phyloP scores from a whole-genome alignment of 2,329 filamentous ascomycete genomes.

The Ascochyta koolunga region DNA sequence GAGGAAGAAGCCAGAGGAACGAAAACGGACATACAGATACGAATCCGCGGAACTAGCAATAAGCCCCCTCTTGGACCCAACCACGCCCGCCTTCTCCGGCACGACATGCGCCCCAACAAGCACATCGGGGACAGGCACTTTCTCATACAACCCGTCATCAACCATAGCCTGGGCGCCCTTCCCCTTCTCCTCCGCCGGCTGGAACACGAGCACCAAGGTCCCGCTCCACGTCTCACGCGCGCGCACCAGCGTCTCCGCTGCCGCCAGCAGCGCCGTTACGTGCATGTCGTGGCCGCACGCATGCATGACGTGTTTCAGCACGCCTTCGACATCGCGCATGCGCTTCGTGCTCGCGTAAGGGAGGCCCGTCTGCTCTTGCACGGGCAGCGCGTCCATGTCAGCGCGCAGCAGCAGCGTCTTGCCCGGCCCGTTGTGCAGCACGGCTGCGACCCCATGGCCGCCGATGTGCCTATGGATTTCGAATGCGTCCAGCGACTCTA shows the following conservation, averaged over 20 bases:
- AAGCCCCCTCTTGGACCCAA: conserved; percentile 52
- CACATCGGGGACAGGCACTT: conserved; percentile 62
- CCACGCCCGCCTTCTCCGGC: conserved; percentile 48
- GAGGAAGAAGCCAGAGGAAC: neutral
- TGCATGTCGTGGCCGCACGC: conserved; percentile 71
- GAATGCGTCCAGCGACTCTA: conserved; percentile 43
- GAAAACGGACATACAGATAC: conserved; percentile 28
- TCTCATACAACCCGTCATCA: conserved; percentile 62
- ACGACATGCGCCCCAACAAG: conserved; percentile 65
- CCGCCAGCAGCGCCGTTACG: conserved; percentile 63
- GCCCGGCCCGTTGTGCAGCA: conserved; percentile 62
- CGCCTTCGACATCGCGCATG: conserved; percentile 54
- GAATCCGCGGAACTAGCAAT: conserved; percentile 52
- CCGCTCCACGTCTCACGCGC: conserved; percentile 62
- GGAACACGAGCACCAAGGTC: conserved; percentile 68
- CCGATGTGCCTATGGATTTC: conserved; percentile 61
- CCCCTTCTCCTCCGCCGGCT: conserved; percentile 70
- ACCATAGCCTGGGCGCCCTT: conserved; percentile 69
- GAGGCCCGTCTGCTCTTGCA: conserved; percentile 62
- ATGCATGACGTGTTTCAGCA: conserved; percentile 66
- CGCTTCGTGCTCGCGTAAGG: conserved; percentile 60
- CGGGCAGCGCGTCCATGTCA: conserved; percentile 67
- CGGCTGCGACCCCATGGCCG: conserved; percentile 63
- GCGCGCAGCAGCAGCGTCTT: conserved; percentile 64
- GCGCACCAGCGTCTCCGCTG: conserved; percentile 57